Evolutionary conservation across 2,329 filamentous ascomycete species (phyloP).

Genomic region (Ascochyta clinopodiicola): DNA sequence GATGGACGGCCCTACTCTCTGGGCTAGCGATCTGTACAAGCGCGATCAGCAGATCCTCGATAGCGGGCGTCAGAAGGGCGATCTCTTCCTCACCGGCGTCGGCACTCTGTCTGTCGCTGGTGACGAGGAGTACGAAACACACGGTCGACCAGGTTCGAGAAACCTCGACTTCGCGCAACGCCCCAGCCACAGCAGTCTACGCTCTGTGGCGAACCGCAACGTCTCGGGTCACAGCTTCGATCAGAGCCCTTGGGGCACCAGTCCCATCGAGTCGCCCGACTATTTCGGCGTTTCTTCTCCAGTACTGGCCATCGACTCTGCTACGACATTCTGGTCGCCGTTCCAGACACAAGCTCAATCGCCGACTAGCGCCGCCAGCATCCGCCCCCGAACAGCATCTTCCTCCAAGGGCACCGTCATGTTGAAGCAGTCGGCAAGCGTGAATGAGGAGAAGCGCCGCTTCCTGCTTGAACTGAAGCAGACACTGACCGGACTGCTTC

Average conservation of each 20-base stretch:
- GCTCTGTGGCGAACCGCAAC: conserved; percentile 67
- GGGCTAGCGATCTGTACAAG: conserved; percentile 88
- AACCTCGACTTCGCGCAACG: conserved; percentile 56
- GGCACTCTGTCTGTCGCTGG: conserved; percentile 57
- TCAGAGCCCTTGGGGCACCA: conserved; percentile 68
- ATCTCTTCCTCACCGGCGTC: conserved; percentile 55
- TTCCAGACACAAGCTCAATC: conserved; percentile 73
- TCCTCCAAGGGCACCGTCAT: conserved; percentile 73
- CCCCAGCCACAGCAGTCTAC: conserved; percentile 63
- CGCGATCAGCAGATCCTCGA: conserved; percentile 72
- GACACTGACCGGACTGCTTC: conserved; percentile 78
- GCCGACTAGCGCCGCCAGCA: conserved; percentile 67
- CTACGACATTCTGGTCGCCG: conserved; percentile 87
- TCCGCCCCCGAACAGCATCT: conserved; percentile 68
- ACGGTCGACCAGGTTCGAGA: conserved; percentile 46
- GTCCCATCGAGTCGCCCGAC: conserved; percentile 73
- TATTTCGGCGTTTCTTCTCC: conserved; percentile 74
- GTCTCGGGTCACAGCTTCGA: conserved; percentile 74
- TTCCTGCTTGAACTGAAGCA: conserved; percentile 81
- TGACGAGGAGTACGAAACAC: conserved; percentile 54
- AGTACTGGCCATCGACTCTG: conserved; percentile 74
- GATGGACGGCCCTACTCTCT: conserved; percentile 83
- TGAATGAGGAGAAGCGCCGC: conserved; percentile 73
- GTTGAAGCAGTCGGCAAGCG: conserved; percentile 61
- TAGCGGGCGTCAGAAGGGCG: conserved; percentile 57